Conservation (phyloP, 352 stramenopile genomes). For the Peronosclerospora sorghi region DNA sequence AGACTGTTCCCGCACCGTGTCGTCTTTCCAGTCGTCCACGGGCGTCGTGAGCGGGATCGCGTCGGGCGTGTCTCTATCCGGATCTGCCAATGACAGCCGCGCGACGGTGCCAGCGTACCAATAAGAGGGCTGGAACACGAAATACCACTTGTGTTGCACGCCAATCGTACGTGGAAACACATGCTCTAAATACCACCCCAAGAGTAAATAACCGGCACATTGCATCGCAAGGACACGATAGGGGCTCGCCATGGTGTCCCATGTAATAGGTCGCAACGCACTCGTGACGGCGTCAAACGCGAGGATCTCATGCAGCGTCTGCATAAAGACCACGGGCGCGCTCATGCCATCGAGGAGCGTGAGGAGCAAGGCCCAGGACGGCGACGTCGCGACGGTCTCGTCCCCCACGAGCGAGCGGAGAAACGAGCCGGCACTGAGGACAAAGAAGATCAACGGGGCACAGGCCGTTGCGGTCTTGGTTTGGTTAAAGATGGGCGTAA, state of each 20-base stretch:
- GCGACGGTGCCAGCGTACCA: conserved; percentile 38
- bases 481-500: conserved; percentile 65
- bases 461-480: conserved; percentile 54
- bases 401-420: conserved; percentile 40
- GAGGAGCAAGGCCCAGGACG: conserved; percentile 20
- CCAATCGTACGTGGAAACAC: conserved; percentile 88
- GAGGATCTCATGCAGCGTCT: conserved; percentile 37
- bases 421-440: conserved; percentile 40
- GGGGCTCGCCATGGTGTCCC: conserved; percentile 30
- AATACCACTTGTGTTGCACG: conserved; percentile 89
- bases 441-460: conserved; percentile 55
- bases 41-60: no score
- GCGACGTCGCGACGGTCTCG: conserved; percentile 33
- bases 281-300: conserved; percentile 33
- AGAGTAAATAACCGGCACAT: conserved; percentile 72
- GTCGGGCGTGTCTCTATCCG: conserved; percentile 10
- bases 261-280: conserved; percentile 30
- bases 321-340: conserved; percentile 65
- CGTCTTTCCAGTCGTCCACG: no score
- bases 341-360: conserved; percentile 39
- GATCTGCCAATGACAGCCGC: conserved; percentile 4
- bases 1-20: conserved; percentile 55
- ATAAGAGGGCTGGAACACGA: conserved; percentile 77
- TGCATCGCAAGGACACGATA: conserved; percentile 72
- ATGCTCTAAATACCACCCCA: conserved; percentile 91